Conservation (phyloP, 768 basidiomycete genomes). For the Tephrocybe sp. region DNA sequence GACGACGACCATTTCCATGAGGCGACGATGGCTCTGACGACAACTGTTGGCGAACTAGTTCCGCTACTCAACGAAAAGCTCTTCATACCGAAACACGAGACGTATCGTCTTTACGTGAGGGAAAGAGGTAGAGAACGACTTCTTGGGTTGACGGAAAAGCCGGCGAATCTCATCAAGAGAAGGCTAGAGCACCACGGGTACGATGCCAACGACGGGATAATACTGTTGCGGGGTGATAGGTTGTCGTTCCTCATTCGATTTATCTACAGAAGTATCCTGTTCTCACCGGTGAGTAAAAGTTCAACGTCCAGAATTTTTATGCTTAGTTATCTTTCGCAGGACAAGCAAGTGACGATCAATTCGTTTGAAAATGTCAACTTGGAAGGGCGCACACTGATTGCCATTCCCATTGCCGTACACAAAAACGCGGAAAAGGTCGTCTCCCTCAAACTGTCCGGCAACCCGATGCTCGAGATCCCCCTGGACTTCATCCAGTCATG, state of each 20-base stretch:
- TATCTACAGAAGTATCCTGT: conserved; percentile 78
- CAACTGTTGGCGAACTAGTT: conserved; percentile 70
- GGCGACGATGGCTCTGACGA: conserved; percentile 57
- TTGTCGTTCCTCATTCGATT: conserved; percentile 87
- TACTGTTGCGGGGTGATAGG: conserved; percentile 75
- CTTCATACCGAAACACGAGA: conserved; percentile 50
- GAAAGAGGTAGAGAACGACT: conserved; percentile 83
- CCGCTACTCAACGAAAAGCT: conserved; percentile 61
- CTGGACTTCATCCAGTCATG: conserved; percentile 95
- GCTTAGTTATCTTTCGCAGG: conserved; percentile 37
- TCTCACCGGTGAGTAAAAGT: conserved; percentile 53
- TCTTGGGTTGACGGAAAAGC: conserved; percentile 77
- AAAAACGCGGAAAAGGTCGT: conserved; percentile 82
- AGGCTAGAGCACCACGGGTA: conserved; percentile 91
- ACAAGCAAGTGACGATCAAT: conserved; percentile 57
- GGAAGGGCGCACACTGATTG: conserved; percentile 74
- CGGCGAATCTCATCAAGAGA: conserved; percentile 80
- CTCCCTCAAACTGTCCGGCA: conserved; percentile 85
- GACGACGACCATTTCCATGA: conserved; percentile 73
- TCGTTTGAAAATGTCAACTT: conserved; percentile 76
- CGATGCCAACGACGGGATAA: conserved; percentile 74
- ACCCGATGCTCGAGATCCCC: conserved; percentile 95
- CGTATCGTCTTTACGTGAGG: conserved; percentile 71
- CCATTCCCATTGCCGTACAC: conserved; percentile 87
- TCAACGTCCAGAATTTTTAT: background rate